Conservation (phyloP, 805 yeast species). For the Ogataea allantospora region DNA sequence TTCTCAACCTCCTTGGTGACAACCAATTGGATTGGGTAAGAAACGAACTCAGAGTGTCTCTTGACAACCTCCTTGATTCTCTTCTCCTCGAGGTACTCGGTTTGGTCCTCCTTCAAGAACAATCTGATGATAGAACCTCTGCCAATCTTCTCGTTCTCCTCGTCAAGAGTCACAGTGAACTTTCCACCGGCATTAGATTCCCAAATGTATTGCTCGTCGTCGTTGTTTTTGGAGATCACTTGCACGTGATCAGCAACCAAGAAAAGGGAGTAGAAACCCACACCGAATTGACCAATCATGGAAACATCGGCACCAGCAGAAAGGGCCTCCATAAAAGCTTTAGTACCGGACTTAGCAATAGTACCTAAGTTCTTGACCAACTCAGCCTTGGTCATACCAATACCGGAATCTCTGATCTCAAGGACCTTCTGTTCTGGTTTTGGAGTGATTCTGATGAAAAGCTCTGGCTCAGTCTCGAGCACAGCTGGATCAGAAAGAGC, state of each 20-base stretch:
- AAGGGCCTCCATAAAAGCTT: conserved; percentile 98
- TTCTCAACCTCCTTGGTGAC: conserved; percentile 99
- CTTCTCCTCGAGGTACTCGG: conserved; percentile 98
- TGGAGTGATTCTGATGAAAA: conserved; percentile 97
- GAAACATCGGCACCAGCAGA: conserved; percentile 99
- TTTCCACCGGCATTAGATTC: conserved; percentile 99
- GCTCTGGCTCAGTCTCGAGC: conserved; percentile 92
- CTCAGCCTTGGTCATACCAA: conserved; percentile 99
- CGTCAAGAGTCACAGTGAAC: conserved; percentile 93
- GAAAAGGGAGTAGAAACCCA: conserved; percentile 99
- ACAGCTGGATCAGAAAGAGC: conserved; percentile 88
- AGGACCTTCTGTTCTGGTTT: conserved; percentile 89
- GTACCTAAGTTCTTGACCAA: conserved; percentile 99
- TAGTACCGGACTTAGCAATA: conserved; percentile 99
- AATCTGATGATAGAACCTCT: conserved; percentile 96
- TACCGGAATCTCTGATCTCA: conserved; percentile 99
- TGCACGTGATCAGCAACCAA: conserved; percentile 98
- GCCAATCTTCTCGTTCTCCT: conserved; percentile 75
- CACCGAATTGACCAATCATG: conserved; percentile 99
- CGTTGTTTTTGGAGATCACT: conserved; percentile 97
- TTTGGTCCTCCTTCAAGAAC: conserved; percentile 97
- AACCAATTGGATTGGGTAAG: conserved; percentile 98
- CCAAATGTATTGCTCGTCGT: conserved; percentile 99
- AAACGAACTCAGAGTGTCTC: conserved; percentile 98
- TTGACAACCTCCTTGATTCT: conserved; percentile 98